Evolutionary conservation across 495 filamentous ascomycete genomes (phyloP).

Genomic region (Podospora appendiculata): DNA sequence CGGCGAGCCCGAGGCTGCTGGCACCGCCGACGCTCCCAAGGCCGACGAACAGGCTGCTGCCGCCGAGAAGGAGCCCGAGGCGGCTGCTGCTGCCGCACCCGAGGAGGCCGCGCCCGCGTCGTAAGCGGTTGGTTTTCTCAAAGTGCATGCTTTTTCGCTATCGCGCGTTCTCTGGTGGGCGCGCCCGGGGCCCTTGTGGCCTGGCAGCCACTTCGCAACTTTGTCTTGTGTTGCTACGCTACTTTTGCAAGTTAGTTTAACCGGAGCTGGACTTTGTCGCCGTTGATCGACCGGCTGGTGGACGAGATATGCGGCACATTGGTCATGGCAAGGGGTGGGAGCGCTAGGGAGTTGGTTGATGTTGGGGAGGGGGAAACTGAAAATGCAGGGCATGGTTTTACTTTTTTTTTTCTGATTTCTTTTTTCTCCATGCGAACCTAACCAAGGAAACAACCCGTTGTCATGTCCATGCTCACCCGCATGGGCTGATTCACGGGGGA

Average conservation of each 20-base stretch:
- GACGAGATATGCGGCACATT: conserved; percentile 15
- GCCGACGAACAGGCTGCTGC: conserved; percentile 55
- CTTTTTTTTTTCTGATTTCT: conserved; percentile 7
- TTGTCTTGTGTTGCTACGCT: conserved; percentile 7
- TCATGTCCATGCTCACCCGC: background rate
- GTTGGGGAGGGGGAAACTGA: conserved; percentile 19
- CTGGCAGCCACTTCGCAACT: conserved; percentile 5
- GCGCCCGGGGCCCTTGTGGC: conserved; percentile 1
- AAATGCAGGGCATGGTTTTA: conserved; percentile 30
- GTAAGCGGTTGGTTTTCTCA: conserved; percentile 11
- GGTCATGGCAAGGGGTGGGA: conserved; percentile 10
- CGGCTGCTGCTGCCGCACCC: conserved; percentile 17
- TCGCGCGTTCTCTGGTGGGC: conserved; percentile 2
- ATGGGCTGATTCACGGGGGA: background rate
- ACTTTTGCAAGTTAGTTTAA: conserved; percentile 4
- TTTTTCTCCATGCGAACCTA: background rate
- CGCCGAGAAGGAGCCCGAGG: conserved; percentile 46
- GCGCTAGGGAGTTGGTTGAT: conserved; percentile 23
- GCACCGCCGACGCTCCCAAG: conserved; percentile 49
- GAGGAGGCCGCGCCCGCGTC: conserved; percentile 37
- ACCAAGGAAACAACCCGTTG: background rate
- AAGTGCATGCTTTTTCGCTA: conserved; percentile 8
- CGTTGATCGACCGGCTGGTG: conserved; percentile 9
- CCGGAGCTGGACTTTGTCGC: conserved; percentile 7
- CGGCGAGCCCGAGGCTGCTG: conserved; percentile 65